phyloP scores from a whole-genome alignment of 1,284 basidiomycete genomes.

The Laetiporus sulphureus region DNA sequence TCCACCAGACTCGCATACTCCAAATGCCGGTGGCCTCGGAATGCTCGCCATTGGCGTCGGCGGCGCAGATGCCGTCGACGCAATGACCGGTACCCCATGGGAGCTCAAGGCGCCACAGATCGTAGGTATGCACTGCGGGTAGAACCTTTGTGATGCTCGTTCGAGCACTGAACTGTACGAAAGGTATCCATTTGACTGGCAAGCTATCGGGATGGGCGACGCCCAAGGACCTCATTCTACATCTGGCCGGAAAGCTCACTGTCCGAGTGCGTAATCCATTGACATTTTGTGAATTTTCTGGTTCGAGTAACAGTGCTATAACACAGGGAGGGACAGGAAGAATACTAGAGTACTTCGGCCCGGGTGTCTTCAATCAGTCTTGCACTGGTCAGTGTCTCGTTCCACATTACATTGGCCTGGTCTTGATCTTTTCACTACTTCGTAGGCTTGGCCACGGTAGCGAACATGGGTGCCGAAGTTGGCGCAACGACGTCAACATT shows the following conservation, averaged over 20 bases:
- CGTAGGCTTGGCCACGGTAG: conserved; percentile 83
- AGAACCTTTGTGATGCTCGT: too few relatives aligned
- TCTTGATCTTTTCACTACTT: neutral
- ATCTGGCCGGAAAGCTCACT: conserved; percentile 91
- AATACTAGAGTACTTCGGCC: conserved; percentile 96
- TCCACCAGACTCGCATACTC: conserved; percentile 90
- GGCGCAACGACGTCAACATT: conserved; percentile 98
- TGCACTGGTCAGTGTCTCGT: conserved; percentile 66
- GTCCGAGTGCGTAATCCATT: conserved; percentile 60
- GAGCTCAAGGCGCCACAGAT: conserved; percentile 93
- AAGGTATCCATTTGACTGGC: conserved; percentile 84
- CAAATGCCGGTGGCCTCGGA: conserved; percentile 97
- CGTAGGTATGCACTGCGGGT: conserved; percentile 47
- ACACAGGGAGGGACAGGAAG: conserved; percentile 87
- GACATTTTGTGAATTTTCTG: neutral
- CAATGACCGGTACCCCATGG: conserved; percentile 98
- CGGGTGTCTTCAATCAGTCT: conserved; percentile 87
- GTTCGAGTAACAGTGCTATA: neutral
- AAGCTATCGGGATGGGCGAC: conserved; percentile 90
- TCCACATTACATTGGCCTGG: conserved; percentile 1
- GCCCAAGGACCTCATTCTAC: conserved; percentile 94
- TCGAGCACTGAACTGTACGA: neutral
- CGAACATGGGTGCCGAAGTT: conserved; percentile 99
- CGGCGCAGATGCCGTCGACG: conserved; percentile 98
- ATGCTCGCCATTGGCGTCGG: conserved; percentile 98